Evolutionary conservation across 139 green algal genomes (phyloP), one percentile per base, ranked within the genome.

Genomic region (Protoeuglena noctilucae): DNA sequence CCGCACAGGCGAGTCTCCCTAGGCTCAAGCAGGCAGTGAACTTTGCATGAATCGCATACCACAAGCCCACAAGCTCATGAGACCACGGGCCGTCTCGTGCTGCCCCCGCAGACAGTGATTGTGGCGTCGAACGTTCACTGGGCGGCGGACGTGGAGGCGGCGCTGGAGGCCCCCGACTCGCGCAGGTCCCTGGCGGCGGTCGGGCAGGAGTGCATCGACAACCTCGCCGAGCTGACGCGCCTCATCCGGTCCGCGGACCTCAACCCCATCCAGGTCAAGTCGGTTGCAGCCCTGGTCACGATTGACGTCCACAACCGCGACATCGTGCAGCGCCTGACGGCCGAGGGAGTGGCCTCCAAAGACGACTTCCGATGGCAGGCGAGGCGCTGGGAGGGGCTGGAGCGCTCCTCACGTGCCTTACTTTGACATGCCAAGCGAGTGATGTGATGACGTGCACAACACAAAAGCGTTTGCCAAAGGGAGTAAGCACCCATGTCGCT

Each of bases 291-390:
- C 12, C 54, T 73, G 26, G 64, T 73, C 27, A 65, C 68, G 48
- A 63, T 68, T 25, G 65, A 73, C 25, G 65, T 73, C 30, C 65
- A 73, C 40, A 47, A 51, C 2, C 55, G 65, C 30, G 65, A 73
- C 55, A 55, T 73, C 12, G 65, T 73, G 1, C 27, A 51, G 28
- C 30, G 24, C 12, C 41, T 73, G 23, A 39, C 28, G 9, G 24
- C n/a, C 16, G 29, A 64, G 21, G 27, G 28, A 19, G 40, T 67
- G 9, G n/a, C 28, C 28, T 54, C 23, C 1, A 21, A 55, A 26
- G 51, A 26, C 21, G 65, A 72, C 40, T 72, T 72, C 39, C 53
- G 49, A 14, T 68, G 61, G 61, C n/a, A n/a, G n/a, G n/a, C n/a
- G n/a, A n/a, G n/a, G 46, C 46, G 34, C 34, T 43, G 34, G 9